These are phyloP conservation scores for Rhynchosporium agropyri DNA, from an alignment of 2,329 filamentous ascomycete species.

Conservation along the genomic window DNA sequence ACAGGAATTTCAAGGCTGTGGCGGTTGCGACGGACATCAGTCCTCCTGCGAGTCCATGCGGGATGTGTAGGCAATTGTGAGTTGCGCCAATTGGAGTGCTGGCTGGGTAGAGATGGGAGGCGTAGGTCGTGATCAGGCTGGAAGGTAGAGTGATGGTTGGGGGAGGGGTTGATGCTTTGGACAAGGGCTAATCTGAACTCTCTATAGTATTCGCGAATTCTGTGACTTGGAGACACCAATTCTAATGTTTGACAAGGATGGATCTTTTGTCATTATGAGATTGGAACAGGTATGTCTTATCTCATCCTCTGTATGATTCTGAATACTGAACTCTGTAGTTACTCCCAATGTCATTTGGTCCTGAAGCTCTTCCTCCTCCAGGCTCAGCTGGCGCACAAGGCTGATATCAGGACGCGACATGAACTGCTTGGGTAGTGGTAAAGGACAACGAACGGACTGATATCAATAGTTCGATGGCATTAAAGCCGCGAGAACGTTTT, in stretches of 20 bases:
- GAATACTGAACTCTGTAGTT: constrained; percentile 50
- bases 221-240: constrained; percentile 70
- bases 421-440: too few species aligned
- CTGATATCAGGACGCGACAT: constrained; percentile 13
- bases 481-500: too few species aligned
- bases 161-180: neutral
- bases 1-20: constrained; percentile 68
- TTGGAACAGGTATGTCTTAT: constrained; percentile 61
- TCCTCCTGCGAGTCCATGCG: constrained; percentile 76
- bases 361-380: constrained; percentile 53
- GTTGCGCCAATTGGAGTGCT: constrained; percentile 35
- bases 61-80: constrained; percentile 94
- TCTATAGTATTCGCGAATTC: constrained; percentile 72
- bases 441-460: too few species aligned
- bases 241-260: constrained; percentile 89
- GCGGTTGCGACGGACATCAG: constrained; percentile 82
- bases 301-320: neutral
- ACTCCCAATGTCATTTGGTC: constrained; percentile 69
- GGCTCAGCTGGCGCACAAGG: constrained; percentile 29
- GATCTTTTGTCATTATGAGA: constrained; percentile 69
- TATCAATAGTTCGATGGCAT: too few species aligned
- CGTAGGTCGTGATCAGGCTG: too few species aligned
- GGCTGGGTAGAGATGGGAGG: neutral
- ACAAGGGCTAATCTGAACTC: constrained; percentile 8
- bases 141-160: neutral